Percentiles rank a stretch among this genome's conserved stretches.
Evolutionary conservation across 805 yeast species (phyloP).

Genomic region (Wickerhamiella nectarea): DNA sequence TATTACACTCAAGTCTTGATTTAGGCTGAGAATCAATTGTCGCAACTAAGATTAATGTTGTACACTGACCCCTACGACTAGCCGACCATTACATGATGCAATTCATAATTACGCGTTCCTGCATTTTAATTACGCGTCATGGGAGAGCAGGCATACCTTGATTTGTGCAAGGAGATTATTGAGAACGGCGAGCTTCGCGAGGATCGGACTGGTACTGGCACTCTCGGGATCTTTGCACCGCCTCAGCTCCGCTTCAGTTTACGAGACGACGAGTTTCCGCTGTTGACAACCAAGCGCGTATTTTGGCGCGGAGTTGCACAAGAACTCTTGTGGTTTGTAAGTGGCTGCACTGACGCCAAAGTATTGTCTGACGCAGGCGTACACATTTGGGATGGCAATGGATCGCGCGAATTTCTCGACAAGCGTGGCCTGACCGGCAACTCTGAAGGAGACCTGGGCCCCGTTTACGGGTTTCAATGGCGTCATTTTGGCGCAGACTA

Average conservation of each 20-base stretch:
- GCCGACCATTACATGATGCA: too few species aligned
- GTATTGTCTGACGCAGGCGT: constrained; percentile 68
- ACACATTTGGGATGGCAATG: constrained; percentile 99
- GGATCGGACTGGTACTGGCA: constrained; percentile 97
- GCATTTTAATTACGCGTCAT: background rate
- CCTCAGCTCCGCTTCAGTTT: constrained; percentile 82
- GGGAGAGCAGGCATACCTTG: constrained; percentile 79
- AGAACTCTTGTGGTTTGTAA: constrained; percentile 85
- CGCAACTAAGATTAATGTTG: too few species aligned
- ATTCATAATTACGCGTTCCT: too few species aligned
- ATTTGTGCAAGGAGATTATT: constrained; percentile 63
- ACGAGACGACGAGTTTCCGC: constrained; percentile 61
- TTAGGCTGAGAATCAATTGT: too few species aligned
- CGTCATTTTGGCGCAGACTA: constrained; percentile 96
- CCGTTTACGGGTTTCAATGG: constrained; percentile 99
- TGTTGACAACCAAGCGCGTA: constrained; percentile 84
- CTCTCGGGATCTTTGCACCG: constrained; percentile 81
- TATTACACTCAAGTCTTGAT: too few species aligned
- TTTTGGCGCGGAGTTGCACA: constrained; percentile 79
- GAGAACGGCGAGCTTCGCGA: constrained; percentile 80
- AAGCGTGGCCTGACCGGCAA: constrained; percentile 64
- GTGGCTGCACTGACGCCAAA: constrained; percentile 82
- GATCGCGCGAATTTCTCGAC: constrained; percentile 82
- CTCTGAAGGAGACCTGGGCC: constrained; percentile 91
- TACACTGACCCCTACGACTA: too few species aligned